Evolutionary conservation across 2,329 filamentous ascomycete species (phyloP), one percentile per base, ranked within the genome.

Genomic region (Aspergillus sp.): DNA sequence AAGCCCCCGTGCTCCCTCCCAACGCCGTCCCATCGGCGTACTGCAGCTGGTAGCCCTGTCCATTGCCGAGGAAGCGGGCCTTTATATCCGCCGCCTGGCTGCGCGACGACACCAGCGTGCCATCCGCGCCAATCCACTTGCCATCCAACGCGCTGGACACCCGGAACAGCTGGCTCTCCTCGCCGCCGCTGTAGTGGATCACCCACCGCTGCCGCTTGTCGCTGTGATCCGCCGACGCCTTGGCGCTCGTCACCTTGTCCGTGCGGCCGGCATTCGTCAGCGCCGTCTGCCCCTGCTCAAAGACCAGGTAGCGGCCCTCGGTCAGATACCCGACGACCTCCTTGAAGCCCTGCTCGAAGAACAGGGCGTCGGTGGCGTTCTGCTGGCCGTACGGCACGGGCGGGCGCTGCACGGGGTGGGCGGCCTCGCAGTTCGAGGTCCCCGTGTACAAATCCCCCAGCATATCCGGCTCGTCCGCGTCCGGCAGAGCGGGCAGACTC

Each of bases 281-380:
- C 0, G 78, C 78, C 16, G 62, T 68, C n/a, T 76, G 76, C 31
- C 68, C 64, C 49, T 69, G 64, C 59, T 81, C 79, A 49, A 83
- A 78, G 4, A 78, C 76, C 13, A 83, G 70, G 58, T 78, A 82
- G 16, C 80, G 78, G 10, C 81, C 81, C 60, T 83, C 81, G 4
- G 79, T 82, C 21, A 83, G 66, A 19, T 74, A 69, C 1, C 81
- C 81, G 2, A 80, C 69, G 25, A 80, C 71, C 29, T 72, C 60
- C 64, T 84, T 84, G 72, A 77, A 83, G 1, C 81, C 81, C 34
- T 78, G 67, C 58, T 83, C 81, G n/a, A 76, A 77, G 38, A 72
- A 72, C 29, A 66, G 58, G 4, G 62, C 47, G 7, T 67, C 62
- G 23, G 51, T 66, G 2, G 66, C 68, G 9, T 72, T 69, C 7